Base-by-base conservation (phyloP, 352 stramenopile genomes). In the Globisporangium viniferum region DNA sequence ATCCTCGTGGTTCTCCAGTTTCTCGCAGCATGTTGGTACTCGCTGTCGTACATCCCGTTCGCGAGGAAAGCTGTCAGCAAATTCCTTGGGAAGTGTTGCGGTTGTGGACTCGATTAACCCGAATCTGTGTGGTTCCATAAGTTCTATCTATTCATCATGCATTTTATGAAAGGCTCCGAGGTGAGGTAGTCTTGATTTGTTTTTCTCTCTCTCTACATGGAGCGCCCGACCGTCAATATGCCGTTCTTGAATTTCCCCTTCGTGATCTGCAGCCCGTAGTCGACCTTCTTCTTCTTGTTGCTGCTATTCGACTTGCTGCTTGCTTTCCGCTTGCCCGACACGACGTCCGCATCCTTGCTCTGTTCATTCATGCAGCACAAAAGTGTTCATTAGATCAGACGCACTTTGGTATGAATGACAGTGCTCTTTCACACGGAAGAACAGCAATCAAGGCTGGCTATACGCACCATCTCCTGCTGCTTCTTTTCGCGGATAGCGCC, bases 21-120 rank as follows among this genome's bases (percentile, higher is more conserved):
- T 72, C 62, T 84, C 8, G 71, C 86, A 14, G 83, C 88, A n/a
- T 76, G 79, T 20, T 96, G 88, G 86, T 95, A 96, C 71, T 84
- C 63, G 20, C 70, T 95, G 24, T 82, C 67, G 12, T 95, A 93
- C 69, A 93, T 96, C 62, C 89, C 89, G 15, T 95, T 86, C 70
- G 88, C 81, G 35, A 65, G 84, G 57, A 73, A 91, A 60, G 67
- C 62, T 33, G 63, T 75, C 9, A 57, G 18, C 36, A 72, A 66
- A 31, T 46, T 57, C 29, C 18, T 68, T 46, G 31, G 66, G 4
- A 66, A 66, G 29, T 46, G 39, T n/a, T 69, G 65, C 33, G 58
- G 64, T 10, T 35, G 57, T n/a, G 22, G 14, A 27, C 39, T 29
- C 20, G 24, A 33, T 7, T 53, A 48, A 7, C 14, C 7, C 39